Base-by-base conservation (phyloP, 345 rosid genomes). In the Gossypium bickii region DNA sequence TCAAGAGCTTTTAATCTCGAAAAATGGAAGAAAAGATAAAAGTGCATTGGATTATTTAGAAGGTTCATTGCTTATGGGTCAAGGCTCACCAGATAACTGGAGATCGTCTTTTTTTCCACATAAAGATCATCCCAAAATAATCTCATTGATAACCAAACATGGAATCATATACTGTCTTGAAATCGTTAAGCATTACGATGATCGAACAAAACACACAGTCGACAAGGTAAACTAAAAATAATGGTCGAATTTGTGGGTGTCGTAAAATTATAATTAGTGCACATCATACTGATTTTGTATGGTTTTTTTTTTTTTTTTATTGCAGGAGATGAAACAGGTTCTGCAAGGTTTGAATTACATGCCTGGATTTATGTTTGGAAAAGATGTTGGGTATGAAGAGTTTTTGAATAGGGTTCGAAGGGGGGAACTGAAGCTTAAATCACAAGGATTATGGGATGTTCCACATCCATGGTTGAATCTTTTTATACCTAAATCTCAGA, bases 401-500 rank as follows among this genome's bases (percentile, higher is more conserved):
- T 94, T 91, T 76, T 84, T 94, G 77, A 78, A 93, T 77, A 87
- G 98, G 80, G 98, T 93, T 22, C 87, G 91, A 72, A 78, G 79
- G 38, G 95, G 86, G 77, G 96, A 94, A 80, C 71, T 78, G n/a
- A 80, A 87, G 48, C 97, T 94, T 34, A 81, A 82, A 44, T 75
- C 88, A 12, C 83, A 83, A 76, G 93, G 97, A 58, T 71, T 89
- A 12, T 94, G 98, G 98, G 92, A 94, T 43, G 98, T 94, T 83
- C 97, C 98, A 67, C 98, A 94, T 83, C 98, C 98, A 44, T 94
- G 98, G 98, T 81, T 94, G 45, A 94, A 92, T 67, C 82, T 94
- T 1, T 92, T 94, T 22, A 77, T 94, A 20, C 98, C 98, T 2
- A 81, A 76, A 82, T 94, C 98, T 63, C 81, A 80, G 10, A 89